Evolutionary conservation across 2,329 filamentous ascomycete species (phyloP).

Genomic region (Cladosporium sp.): DNA sequence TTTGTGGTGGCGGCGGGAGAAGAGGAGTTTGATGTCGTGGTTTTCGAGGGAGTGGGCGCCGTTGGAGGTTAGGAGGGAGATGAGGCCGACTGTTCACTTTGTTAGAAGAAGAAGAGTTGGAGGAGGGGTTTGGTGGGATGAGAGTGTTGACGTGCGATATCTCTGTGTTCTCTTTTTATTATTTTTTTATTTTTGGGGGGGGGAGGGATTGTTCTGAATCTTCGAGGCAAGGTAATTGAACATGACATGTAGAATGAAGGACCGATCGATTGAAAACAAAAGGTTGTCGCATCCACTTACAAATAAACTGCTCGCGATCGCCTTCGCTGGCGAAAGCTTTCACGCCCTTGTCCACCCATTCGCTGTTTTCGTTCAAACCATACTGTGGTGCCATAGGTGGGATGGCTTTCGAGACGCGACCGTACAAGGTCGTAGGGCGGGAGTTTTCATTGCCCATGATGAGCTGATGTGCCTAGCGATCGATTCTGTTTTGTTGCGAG

Average conservation of each 20-base stretch:
- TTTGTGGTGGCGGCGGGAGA: slow-evolving; percentile 15
- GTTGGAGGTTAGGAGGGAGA: slow-evolving; percentile 19
- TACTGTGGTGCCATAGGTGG: not conserved
- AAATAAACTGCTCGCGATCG: slow-evolving; percentile 19
- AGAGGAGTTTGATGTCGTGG: slow-evolving; percentile 24
- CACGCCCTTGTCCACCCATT: slow-evolving; percentile 10
- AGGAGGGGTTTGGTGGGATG: not conserved
- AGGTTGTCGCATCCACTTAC: slow-evolving; percentile 8
- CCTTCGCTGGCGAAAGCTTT: slow-evolving; percentile 14
- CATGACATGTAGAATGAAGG: no score
- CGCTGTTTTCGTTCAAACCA: slow-evolving; percentile 1
- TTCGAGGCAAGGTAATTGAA: no score
- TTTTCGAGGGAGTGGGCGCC: slow-evolving; percentile 15
- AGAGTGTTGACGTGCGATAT: no score
- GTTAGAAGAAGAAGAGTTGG: not conserved
- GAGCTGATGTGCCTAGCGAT: not conserved
- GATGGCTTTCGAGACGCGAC: slow-evolving; percentile 6
- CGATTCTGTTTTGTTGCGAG: not conserved
- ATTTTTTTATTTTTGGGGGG: not conserved
- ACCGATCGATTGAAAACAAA: not conserved
- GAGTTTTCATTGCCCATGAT: slow-evolving; percentile 11
- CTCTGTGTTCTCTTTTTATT: no score
- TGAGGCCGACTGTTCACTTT: slow-evolving; percentile 13
- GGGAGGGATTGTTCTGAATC: no score
- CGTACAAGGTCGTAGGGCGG: not conserved